Base-by-base conservation (phyloP, 2,329 filamentous ascomycete genomes). In the Metarhizium album region DNA sequence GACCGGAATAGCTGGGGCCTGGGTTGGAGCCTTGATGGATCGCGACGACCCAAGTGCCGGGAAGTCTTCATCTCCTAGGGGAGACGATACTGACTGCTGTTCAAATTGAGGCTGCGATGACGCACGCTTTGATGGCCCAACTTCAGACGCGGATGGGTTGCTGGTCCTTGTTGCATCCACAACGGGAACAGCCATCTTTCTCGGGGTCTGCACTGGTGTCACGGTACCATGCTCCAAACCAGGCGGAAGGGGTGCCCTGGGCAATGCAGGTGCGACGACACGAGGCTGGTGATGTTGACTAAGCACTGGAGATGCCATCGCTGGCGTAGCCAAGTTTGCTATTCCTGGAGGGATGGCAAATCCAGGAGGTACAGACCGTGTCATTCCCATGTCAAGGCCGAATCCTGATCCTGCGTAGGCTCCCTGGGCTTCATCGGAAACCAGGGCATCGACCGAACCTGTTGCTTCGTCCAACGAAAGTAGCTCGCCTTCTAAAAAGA, bases 381-480 rank as follows among this genome's bases (percentile, higher is more conserved):
- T 53, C 20, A 50, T 54, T 16, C 55, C 55, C 42, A 53, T 40
- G 1, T 48, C 47, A 4, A 42, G 40, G 24, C 23, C 42, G 16
- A 24, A 24, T 4, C 24, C 31, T 8, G 27, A 53, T 55, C 37
- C 48, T 49, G 54, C 27, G 47, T 56, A 52, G 8, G 53, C 46
- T 22, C 53, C 55, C 27, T 56, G 58, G 9, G 58, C 53, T n/a
- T 78, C 69, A 60, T 87, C 84, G 22, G 82, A 79, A 13, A 87
- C 83, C 3, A 87, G 68, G 3, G 82, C 82, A 62, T 87, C 83
- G 40, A 87, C 79, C n/a, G 78, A 82, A 42, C 73, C 72, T 2
- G 73, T 75, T 13, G 76, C 82, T 56, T 83, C 81, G 54, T 83
- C 80, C 45, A 83, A 70, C 11, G 75, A 77, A 52, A 73, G 70